Evolutionary conservation across 1,284 basidiomycete species (phyloP).

Genomic region (Coniferiporia sulphurascens): DNA sequence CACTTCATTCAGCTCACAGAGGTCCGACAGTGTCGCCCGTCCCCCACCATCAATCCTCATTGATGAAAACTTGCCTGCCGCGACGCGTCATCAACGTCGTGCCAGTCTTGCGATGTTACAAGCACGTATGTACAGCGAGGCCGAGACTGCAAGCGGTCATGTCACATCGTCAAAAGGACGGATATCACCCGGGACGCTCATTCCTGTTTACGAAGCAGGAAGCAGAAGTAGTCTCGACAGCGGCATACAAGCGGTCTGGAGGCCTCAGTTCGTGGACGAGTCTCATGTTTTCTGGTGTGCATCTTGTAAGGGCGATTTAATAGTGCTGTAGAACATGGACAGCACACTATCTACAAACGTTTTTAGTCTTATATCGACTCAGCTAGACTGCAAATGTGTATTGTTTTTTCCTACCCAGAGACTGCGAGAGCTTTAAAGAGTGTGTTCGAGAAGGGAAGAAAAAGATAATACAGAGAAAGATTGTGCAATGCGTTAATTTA

Average conservation of each 20-base stretch:
- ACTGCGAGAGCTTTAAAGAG: not conserved
- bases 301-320: constrained; percentile 72
- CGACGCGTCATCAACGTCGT: constrained; percentile 78
- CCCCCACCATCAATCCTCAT: constrained; percentile 47
- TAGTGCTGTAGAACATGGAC: constrained; percentile 50
- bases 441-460: not conserved
- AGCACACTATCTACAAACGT: constrained; percentile 2
- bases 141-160: constrained; percentile 36
- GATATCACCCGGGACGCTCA: not conserved
- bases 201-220: not conserved
- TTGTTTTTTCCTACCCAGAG: not conserved
- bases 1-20: constrained; percentile 43
- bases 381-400: not conserved
- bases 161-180: constrained; percentile 12
- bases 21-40: constrained; percentile 33
- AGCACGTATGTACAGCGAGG: constrained; percentile 80
- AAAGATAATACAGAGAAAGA: not conserved
- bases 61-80: constrained; percentile 66
- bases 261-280: constrained; percentile 74
- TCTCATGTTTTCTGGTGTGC: constrained; percentile 83
- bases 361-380: constrained; percentile 5
- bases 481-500: not conserved
- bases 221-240: constrained; percentile 9
- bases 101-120: constrained; percentile 85
- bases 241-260: constrained; percentile 23